A percentile compares a stretch with the other conserved stretches of the same genome.
Evolutionary conservation across 1,284 basidiomycete species (phyloP).

Genomic region (Pyrrhoderma noxium): DNA sequence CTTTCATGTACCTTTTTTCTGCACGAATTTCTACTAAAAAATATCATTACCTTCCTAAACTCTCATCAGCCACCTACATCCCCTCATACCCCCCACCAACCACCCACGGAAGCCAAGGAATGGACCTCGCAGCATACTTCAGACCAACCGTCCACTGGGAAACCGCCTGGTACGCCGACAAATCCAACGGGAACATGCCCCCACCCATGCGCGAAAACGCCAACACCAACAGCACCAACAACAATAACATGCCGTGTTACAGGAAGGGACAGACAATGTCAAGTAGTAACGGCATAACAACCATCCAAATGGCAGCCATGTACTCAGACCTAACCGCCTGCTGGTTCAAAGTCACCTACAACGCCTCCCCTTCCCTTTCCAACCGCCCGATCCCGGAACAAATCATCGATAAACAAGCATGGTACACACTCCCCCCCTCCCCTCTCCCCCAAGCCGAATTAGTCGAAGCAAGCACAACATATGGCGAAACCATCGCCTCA

Average conservation of each 20-base stretch:
- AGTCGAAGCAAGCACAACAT: constrained; percentile 37
- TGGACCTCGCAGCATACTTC: constrained; percentile 41
- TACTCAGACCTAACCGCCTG: constrained; percentile 44
- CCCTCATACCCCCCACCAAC: constrained; percentile 30
- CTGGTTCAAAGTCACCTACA: constrained; percentile 39
- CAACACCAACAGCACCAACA: no score
- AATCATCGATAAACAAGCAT: constrained; percentile 28
- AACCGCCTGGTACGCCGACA: constrained; percentile 35
- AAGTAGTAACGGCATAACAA: constrained; percentile 29
- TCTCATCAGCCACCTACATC: constrained; percentile 12
- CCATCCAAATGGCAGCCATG: constrained; percentile 31
- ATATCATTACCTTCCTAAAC: no score
- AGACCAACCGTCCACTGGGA: constrained; percentile 35
- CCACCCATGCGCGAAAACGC: constrained; percentile 30
- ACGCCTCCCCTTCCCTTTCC: constrained; percentile 28
- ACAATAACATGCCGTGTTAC: no score
- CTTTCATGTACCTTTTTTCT: no score
- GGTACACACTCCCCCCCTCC: constrained; percentile 34
- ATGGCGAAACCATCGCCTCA: constrained; percentile 41
- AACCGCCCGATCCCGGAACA: no score
- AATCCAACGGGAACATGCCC: constrained; percentile 25
- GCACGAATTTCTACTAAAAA: no score
- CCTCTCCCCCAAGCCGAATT: constrained; percentile 31
- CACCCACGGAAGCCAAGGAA: constrained; percentile 27
- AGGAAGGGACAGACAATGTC: constrained; percentile 27